Conservation (phyloP, 1,284 basidiomycete species). For the Athelia psychrophila region DNA sequence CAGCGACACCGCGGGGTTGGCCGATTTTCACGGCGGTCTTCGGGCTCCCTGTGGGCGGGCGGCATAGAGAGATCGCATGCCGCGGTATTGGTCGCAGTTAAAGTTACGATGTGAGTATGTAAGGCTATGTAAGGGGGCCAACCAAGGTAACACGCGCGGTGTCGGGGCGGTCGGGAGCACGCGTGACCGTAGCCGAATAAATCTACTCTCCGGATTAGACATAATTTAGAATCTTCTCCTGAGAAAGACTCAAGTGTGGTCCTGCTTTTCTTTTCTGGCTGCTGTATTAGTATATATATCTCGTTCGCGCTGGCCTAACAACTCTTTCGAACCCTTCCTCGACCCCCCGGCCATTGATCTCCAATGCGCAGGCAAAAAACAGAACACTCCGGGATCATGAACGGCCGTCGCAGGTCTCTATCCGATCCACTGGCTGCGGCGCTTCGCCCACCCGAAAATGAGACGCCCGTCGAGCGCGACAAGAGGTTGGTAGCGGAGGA, state of each 20-base stretch:
- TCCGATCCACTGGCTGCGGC: slow-evolving; percentile 70
- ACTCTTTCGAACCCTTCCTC: background rate
- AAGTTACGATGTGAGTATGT: no score
- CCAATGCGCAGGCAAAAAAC: background rate
- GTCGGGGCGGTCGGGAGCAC: no score
- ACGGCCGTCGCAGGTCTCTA: slow-evolving; percentile 37
- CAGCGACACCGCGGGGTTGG: no score
- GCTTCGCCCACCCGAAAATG: slow-evolving; percentile 66
- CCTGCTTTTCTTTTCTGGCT: background rate
- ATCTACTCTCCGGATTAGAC: background rate
- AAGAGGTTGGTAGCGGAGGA: slow-evolving; percentile 57
- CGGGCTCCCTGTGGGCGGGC: no score
- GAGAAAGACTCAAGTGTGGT: background rate
- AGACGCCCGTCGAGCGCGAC: slow-evolving; percentile 62
- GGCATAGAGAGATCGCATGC: no score
- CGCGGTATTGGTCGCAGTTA: no score
- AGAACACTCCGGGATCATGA: background rate
- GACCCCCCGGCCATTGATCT: no score
- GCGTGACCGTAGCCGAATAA: background rate
- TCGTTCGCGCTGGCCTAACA: background rate
- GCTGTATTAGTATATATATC: background rate
- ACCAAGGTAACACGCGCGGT: no score
- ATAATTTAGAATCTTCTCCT: background rate
- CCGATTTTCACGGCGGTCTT: no score
- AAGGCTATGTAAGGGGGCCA: no score